Conservation (phyloP, 1,284 basidiomycete genomes). For the Moniliophthora roreri region DNA sequence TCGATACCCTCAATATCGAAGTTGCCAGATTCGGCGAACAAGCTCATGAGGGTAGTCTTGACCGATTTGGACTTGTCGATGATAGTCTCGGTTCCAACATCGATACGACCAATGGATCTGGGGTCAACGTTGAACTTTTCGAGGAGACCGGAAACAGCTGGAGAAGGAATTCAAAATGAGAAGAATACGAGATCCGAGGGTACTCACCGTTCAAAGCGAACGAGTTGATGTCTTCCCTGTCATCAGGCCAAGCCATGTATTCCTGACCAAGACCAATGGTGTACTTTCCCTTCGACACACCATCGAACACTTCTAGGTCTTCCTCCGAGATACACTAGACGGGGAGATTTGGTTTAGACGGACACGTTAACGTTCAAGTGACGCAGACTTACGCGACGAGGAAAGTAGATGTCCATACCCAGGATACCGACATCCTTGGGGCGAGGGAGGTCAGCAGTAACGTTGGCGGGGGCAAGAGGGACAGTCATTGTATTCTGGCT, state of each 20-base stretch:
- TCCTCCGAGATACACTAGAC: slow-evolving; percentile 89
- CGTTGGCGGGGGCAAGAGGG: slow-evolving; percentile 29
- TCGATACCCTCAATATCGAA: slow-evolving; percentile 98
- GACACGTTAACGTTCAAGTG: slow-evolving; percentile 9
- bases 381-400: slow-evolving; percentile 68
- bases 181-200: not conserved
- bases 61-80: slow-evolving; percentile 99
- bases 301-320: slow-evolving; percentile 94
- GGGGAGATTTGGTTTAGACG: slow-evolving; percentile 18
- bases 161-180: slow-evolving; percentile 6
- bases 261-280: slow-evolving; percentile 98
- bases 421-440: slow-evolving; percentile 93
- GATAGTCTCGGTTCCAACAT: slow-evolving; percentile 98
- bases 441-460: slow-evolving; percentile 44
- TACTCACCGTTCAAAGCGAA: slow-evolving; percentile 89
- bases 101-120: slow-evolving; percentile 93
- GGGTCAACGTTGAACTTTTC: slow-evolving; percentile 97
- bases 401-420: slow-evolving; percentile 93
- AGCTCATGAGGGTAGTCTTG: slow-evolving; percentile 98
- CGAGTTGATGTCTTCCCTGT: slow-evolving; percentile 98
- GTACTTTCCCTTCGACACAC: slow-evolving; percentile 96
- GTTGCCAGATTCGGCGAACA: slow-evolving; percentile 92
- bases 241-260: slow-evolving; percentile 97
- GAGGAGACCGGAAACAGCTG: slow-evolving; percentile 84
- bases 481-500: slow-evolving; percentile 38